Conservation (phyloP, 768 basidiomycete genomes). For the Kwoniella sp. region DNA sequence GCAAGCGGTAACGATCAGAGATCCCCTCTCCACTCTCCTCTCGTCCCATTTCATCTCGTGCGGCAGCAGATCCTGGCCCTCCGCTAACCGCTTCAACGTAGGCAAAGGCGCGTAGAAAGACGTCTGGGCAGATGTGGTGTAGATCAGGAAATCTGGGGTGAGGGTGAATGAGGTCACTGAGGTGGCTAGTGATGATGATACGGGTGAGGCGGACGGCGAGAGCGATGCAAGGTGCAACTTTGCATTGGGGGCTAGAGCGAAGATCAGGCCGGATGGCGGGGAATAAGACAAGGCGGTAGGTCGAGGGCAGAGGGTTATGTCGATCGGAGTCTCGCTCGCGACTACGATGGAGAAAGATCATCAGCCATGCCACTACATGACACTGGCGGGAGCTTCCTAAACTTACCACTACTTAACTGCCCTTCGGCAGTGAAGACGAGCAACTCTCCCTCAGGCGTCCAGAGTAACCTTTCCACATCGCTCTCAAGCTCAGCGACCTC, state of each 20-base stretch:
- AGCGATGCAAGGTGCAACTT: conserved; percentile 62
- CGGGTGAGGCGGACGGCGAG: conserved; percentile 3
- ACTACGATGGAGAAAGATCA: conserved; percentile 13
- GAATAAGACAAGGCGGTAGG: conserved; percentile 33
- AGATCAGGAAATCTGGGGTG: conserved; percentile 76
- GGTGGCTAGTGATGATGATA: conserved; percentile 43
- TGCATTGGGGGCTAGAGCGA: conserved; percentile 69
- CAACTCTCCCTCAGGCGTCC: conserved; percentile 19
- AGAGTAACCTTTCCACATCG: conserved; percentile 24
- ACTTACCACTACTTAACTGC: conserved; percentile 20
- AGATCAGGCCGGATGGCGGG: conserved; percentile 51
- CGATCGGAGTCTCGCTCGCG: conserved; percentile 16
- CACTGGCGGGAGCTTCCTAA: not conserved
- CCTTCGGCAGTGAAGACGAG: conserved; percentile 29
- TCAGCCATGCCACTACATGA: too few relatives aligned
- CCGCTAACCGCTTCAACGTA: conserved; percentile 32
- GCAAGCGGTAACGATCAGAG: conserved; percentile 82
- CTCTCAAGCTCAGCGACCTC: conserved; percentile 1
- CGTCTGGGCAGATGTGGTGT: conserved; percentile 79
- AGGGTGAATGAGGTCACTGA: conserved; percentile 67
- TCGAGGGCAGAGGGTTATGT: conserved; percentile 32
- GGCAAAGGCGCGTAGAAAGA: conserved; percentile 70
- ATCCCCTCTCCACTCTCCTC: conserved; percentile 84
- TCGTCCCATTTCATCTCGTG: conserved; percentile 64
- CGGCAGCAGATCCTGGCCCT: conserved; percentile 40